A percentile compares a stretch with the other conserved stretches of the same genome.
These are phyloP conservation scores for Salix exigua DNA, from an alignment of 345 rosid species.

Conservation along the genomic window DNA sequence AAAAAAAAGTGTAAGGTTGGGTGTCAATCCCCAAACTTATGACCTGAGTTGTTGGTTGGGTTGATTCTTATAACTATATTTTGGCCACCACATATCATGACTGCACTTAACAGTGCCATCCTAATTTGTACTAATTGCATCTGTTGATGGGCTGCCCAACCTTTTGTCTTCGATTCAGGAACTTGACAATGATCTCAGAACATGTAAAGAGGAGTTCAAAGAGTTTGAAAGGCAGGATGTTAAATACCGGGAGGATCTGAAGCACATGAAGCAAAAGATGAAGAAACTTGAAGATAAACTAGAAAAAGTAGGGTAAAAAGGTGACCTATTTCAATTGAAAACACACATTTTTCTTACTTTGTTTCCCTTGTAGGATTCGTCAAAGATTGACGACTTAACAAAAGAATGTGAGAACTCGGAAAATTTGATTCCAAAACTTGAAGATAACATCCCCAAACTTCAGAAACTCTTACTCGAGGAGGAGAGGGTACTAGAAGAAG, in stretches of 20 bases:
- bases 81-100: neutral
- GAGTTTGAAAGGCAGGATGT: constrained; percentile 97
- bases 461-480: constrained; percentile 61
- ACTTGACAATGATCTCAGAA: constrained; percentile 62
- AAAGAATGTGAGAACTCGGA: constrained; percentile 66
- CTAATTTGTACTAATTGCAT: neutral
- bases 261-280: constrained; percentile 91
- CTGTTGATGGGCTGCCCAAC: neutral
- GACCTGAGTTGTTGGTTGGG: no score
- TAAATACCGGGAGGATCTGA: constrained; percentile 81
- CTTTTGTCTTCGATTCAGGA: constrained; percentile 41
- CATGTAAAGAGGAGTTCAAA: constrained; percentile 82
- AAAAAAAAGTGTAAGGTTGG: no score
- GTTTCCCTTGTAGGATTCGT: constrained; percentile 53
- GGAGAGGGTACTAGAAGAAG: constrained; percentile 70
- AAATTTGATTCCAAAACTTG: constrained; percentile 70
- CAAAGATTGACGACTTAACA: constrained; percentile 53
- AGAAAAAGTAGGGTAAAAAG: constrained; percentile 52
- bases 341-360: constrained; percentile 22
- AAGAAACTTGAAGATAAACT: constrained; percentile 88
- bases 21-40: no score
- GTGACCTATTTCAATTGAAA: constrained; percentile 13
- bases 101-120: neutral
- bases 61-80: no score
- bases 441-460: constrained; percentile 67